Base-by-base conservation (phyloP, 1,139 yeast species). In the Zygoascus meyerae region DNA sequence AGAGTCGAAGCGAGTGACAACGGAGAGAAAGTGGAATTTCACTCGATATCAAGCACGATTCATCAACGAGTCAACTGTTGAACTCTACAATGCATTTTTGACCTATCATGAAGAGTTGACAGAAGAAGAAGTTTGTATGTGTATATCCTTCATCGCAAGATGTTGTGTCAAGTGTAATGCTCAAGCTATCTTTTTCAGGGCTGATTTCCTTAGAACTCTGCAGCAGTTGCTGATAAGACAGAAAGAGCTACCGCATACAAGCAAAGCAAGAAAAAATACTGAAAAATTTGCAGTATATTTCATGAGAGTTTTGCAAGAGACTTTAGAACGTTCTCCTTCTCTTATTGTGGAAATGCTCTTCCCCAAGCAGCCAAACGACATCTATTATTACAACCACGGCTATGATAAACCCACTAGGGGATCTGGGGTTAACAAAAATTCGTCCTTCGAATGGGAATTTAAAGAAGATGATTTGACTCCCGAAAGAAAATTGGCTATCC, bases 81-180 rank as follows among this genome's bases (percentile, higher is more conserved):
- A 77, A n/a, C 69, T 81, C 2, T 79, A 78, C 56, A 72, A 78
- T 47, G 73, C 70, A 32, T 75, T 71, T 48, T 62, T 81, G 21
- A 61, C 70, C 1, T 72, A 83, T 52, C 87, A 72, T 59, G 72
- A 70, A 45, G 95, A 89, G 51, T 66, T 90, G 42, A 67, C 74
- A 1, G 78, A 76, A 45, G 73, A 69, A 10, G 83, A 83, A 48
- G 69, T 92, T 42, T 81, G 81, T 56, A 73, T 75, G 49, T 81
- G 84, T 16, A 61, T 92, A 28, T 71, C 82, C 1, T 90, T 79
- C 60, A 80, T 89, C 58, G 89, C 86, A 60, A 71, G 86, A 34
- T 65, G 87, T 0, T 81, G 89, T 56, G 81, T 83, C 45, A 73
- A 79, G 49, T 75, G 79, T 32, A 83, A 81, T 51, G 77, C 75